These are phyloP conservation scores for Mycena sp. DNA, from an alignment of 1,284 basidiomycete species.

Conservation along the genomic window DNA sequence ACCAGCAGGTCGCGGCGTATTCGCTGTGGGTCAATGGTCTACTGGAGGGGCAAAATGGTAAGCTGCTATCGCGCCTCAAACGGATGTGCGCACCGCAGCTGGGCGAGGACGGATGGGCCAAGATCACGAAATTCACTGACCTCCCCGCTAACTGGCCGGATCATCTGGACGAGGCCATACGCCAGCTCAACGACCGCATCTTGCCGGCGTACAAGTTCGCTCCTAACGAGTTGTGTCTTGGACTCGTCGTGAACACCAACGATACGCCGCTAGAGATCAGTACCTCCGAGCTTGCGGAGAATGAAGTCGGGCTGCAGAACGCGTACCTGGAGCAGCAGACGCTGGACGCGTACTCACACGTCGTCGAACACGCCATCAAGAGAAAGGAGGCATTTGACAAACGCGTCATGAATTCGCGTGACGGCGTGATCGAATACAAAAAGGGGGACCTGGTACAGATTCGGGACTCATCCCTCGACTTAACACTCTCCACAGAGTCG, in stretches of 20 bases:
- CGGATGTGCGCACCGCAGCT: constrained; percentile 13
- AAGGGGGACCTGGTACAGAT: constrained; percentile 43
- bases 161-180: constrained; percentile 42
- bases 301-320: constrained; percentile 29
- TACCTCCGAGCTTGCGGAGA: background rate
- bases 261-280: constrained; percentile 31
- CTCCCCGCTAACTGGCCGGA: constrained; percentile 42
- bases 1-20: constrained; percentile 44
- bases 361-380: constrained; percentile 24
- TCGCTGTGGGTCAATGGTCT: constrained; percentile 43
- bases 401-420: constrained; percentile 25
- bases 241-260: constrained; percentile 27
- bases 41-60: constrained; percentile 14
- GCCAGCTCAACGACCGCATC: constrained; percentile 37
- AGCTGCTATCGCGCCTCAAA: constrained; percentile 36
- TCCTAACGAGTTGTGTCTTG: constrained; percentile 29
- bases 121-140: constrained; percentile 10
- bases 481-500: constrained; percentile 35
- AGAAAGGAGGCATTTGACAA: constrained; percentile 38
- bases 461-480: constrained; percentile 37
- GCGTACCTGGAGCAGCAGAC: constrained; percentile 42
- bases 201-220: constrained; percentile 26
- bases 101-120: constrained; percentile 28
- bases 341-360: constrained; percentile 37
- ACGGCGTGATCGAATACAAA: constrained; percentile 36